Percentiles rank a stretch among this genome's conserved stretches.
Evolutionary conservation across 2,329 filamentous ascomycete species (phyloP).

Genomic region (Cercospora beticola): DNA sequence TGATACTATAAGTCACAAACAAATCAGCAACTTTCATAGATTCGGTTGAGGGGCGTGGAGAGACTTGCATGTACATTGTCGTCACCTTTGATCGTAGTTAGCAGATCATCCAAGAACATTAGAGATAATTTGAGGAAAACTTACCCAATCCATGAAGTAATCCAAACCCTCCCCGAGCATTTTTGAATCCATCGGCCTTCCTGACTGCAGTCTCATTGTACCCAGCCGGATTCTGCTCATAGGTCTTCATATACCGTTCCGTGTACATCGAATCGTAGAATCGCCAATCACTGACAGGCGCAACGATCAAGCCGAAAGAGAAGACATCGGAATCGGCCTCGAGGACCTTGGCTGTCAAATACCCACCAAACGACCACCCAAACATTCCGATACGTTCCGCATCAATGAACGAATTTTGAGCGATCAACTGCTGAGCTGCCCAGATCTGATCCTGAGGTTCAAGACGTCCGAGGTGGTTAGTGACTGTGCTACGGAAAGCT

Average conservation of each 20-base stretch:
- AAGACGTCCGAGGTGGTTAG: constrained; percentile 60
- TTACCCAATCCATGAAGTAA: constrained; percentile 62
- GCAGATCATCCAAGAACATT: too few relatives aligned
- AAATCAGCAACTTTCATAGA: not conserved
- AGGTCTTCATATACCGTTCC: constrained; percentile 70
- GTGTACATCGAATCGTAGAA: constrained; percentile 73
- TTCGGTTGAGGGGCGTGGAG: not conserved
- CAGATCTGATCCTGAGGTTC: constrained; percentile 68
- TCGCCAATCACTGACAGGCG: constrained; percentile 67
- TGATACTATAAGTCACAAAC: constrained; percentile 49
- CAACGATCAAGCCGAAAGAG: constrained; percentile 62
- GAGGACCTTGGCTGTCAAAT: constrained; percentile 64
- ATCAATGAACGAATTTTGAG: constrained; percentile 57
- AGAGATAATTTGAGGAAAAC: too few relatives aligned
- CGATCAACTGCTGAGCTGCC: constrained; percentile 59
- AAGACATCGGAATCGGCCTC: constrained; percentile 63
- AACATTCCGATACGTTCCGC: constrained; percentile 62
- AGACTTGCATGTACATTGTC: constrained; percentile 61
- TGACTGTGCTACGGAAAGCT: constrained; percentile 59
- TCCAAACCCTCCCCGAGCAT: constrained; percentile 59
- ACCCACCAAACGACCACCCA: constrained; percentile 69
- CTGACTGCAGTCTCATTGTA: constrained; percentile 63
- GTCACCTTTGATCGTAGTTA: constrained; percentile 44
- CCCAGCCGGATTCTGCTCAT: constrained; percentile 56
- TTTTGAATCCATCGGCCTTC: constrained; percentile 60